Conservation (phyloP, 2,329 filamentous ascomycete species). For the Aureobasidium sp. region DNA sequence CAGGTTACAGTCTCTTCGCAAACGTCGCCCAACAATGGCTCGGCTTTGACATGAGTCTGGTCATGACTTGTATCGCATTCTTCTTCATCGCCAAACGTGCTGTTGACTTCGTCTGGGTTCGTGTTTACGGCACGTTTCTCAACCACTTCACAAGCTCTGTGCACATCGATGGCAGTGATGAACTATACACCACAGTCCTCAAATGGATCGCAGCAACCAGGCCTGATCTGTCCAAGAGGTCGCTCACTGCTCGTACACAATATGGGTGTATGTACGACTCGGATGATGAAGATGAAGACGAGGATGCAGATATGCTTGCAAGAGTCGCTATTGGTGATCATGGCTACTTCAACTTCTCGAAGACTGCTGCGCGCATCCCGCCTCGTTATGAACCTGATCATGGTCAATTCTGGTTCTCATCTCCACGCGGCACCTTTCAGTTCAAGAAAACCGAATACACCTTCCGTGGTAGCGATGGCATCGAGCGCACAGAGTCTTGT, state of each 20-base stretch:
- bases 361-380: constrained; percentile 39
- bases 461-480: neutral
- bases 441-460: neutral
- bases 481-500: neutral
- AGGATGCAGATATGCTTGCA: constrained; percentile 9
- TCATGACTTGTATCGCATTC: constrained; percentile 35
- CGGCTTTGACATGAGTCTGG: constrained; percentile 40
- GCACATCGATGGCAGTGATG: constrained; percentile 36
- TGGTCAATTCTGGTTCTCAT: constrained; percentile 33
- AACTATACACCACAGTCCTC: constrained; percentile 34
- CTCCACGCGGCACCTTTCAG: constrained; percentile 20
- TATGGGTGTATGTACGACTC: constrained; percentile 25
- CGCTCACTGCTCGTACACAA: constrained; percentile 33
- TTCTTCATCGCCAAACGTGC: constrained; percentile 33
- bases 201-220: constrained; percentile 35
- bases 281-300: constrained; percentile 24
- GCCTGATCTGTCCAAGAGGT: constrained; percentile 28
- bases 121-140: constrained; percentile 24
- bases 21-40: constrained; percentile 32
- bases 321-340: constrained; percentile 29
- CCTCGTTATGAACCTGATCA: constrained; percentile 42
- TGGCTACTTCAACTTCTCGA: constrained; percentile 41
- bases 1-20: constrained; percentile 41
- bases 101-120: constrained; percentile 27
- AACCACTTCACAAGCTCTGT: constrained; percentile 34